These are phyloP conservation scores for Stygiomarasmius scandens DNA, from an alignment of 1,284 basidiomycete genomes.

Conservation along the genomic window DNA sequence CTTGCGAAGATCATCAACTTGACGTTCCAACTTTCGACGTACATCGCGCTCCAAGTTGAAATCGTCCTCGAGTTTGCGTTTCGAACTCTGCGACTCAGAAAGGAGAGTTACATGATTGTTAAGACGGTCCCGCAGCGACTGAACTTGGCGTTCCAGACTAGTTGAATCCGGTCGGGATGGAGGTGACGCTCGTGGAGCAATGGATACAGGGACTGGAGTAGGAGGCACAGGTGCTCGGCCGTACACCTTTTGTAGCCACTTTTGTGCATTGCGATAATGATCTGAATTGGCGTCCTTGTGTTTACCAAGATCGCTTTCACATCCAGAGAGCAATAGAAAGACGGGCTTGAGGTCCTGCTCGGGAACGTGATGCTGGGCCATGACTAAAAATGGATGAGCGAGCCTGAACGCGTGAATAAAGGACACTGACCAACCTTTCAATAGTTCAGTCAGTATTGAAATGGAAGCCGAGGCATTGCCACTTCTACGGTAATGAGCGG, in stretches of 20 bases:
- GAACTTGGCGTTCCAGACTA: constrained; percentile 42
- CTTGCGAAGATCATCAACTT: constrained; percentile 37
- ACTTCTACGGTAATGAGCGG: constrained; percentile 50
- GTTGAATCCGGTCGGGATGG: not conserved
- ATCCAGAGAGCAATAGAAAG: constrained; percentile 54
- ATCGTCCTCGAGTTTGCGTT: constrained; percentile 51
- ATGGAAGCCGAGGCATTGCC: constrained; percentile 49
- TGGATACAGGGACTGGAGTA: not conserved
- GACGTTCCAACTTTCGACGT: constrained; percentile 45
- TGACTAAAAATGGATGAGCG: constrained; percentile 32
- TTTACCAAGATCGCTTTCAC: constrained; percentile 51
- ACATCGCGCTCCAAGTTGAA: constrained; percentile 40
- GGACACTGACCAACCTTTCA: constrained; percentile 42
- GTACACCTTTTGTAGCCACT: constrained; percentile 56
- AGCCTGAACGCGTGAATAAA: not conserved
- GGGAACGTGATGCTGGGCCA: constrained; percentile 38
- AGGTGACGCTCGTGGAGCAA: not conserved
- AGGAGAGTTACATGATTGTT: constrained; percentile 31
- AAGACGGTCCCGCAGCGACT: constrained; percentile 41
- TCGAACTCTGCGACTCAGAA: constrained; percentile 36
- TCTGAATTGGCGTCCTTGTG: constrained; percentile 26
- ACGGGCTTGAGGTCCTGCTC: constrained; percentile 48
- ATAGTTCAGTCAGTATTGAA: constrained; percentile 45
- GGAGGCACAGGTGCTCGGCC: constrained; percentile 28
- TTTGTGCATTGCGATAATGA: constrained; percentile 43